Percentiles rank a stretch among this genome's conserved stretches.
Conservation (phyloP, 1,284 basidiomycete genomes). For the Athelia sp. region DNA sequence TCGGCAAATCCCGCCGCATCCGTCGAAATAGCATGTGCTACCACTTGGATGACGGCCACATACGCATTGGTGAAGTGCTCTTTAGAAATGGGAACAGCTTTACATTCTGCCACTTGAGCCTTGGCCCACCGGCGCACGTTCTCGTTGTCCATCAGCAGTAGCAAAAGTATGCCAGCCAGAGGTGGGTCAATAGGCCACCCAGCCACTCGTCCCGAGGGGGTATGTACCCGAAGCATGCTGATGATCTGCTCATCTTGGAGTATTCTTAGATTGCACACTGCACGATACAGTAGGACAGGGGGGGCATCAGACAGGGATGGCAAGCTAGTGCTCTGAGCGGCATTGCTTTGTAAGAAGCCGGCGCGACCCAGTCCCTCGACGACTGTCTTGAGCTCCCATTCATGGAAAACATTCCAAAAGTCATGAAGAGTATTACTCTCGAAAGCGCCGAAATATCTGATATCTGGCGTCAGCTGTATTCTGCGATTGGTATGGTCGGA, state of each 20-base stretch:
- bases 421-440: slow-evolving; percentile 36
- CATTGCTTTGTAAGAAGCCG: slow-evolving; percentile 22
- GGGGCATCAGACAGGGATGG: slow-evolving; percentile 34
- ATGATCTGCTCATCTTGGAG: slow-evolving; percentile 49
- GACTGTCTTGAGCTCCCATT: slow-evolving; percentile 58
- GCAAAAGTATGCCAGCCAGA: slow-evolving; percentile 55
- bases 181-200: slow-evolving; percentile 55
- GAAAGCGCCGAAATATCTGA: slow-evolving; percentile 68
- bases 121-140: slow-evolving; percentile 58
- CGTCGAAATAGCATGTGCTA: slow-evolving; percentile 19
- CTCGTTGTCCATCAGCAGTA: slow-evolving; percentile 46
- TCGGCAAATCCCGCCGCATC: slow-evolving; percentile 8
- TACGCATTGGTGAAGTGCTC: slow-evolving; percentile 44
- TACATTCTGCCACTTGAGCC: slow-evolving; percentile 35
- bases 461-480: no score
- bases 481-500: neutral
- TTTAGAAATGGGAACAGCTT: slow-evolving; percentile 38
- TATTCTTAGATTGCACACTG: slow-evolving; percentile 61
- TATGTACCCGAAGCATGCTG: slow-evolving; percentile 34
- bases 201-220: slow-evolving; percentile 30
- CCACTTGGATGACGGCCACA: slow-evolving; percentile 33
- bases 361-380: slow-evolving; percentile 37
- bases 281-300: slow-evolving; percentile 55
- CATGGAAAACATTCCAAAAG: slow-evolving; percentile 65
- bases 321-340: slow-evolving; percentile 8